Evolutionary conservation across 495 filamentous ascomycete genomes (phyloP).

Genomic region (Neurospora pannonica): DNA sequence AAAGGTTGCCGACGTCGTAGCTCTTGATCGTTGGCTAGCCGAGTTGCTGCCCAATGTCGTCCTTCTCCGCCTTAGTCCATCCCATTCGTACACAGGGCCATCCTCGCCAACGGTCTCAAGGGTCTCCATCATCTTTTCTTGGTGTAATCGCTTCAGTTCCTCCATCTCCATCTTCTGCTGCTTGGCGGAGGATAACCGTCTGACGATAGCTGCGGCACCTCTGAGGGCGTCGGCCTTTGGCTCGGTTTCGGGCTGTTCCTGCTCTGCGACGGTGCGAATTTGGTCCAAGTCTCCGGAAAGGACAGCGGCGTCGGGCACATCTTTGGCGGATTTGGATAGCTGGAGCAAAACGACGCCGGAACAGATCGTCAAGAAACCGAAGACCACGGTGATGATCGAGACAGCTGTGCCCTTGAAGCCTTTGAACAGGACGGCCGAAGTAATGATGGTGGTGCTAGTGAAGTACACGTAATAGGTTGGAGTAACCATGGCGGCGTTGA

Average conservation of each 20-base stretch:
- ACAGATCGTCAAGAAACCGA: constrained; percentile 93
- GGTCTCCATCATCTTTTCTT: constrained; percentile 62
- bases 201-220: constrained; percentile 80
- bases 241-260: constrained; percentile 89
- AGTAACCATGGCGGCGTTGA: constrained; percentile 94
- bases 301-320: constrained; percentile 87
- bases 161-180: constrained; percentile 70
- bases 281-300: constrained; percentile 92
- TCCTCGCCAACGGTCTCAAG: constrained; percentile 68
- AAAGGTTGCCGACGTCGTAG: constrained; percentile 26
- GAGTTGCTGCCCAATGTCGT: constrained; percentile 49
- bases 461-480: constrained; percentile 99
- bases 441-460: constrained; percentile 88
- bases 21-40: constrained; percentile 18
- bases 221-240: constrained; percentile 95
- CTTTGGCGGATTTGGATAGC: constrained; percentile 95
- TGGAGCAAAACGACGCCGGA: constrained; percentile 92
- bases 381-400: constrained; percentile 78
- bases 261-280: constrained; percentile 86
- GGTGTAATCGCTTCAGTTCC: constrained; percentile 68
- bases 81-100: constrained; percentile 68
- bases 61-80: constrained; percentile 76
- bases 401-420: constrained; percentile 83
- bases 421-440: constrained; percentile 83
- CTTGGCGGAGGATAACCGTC: constrained; percentile 66